A percentile compares a stretch with the other conserved stretches of the same genome.
phyloP scores from a whole-genome alignment of 768 basidiomycete species.

The Tephrocybe sp. region DNA sequence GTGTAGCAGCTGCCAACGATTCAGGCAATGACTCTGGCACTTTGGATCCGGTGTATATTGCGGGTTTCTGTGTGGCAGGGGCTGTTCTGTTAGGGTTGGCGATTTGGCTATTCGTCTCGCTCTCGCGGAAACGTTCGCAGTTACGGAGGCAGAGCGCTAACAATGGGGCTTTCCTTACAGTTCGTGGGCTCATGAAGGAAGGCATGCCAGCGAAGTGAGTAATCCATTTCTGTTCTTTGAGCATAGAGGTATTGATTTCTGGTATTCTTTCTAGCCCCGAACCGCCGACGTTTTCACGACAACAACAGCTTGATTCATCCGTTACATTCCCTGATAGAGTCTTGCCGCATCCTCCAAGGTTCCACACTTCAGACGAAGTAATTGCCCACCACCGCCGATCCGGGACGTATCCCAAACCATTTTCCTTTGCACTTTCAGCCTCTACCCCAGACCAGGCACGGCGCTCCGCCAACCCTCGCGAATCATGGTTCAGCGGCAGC shows the following conservation, averaged over 20 bases:
- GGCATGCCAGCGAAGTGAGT: slow-evolving; percentile 7
- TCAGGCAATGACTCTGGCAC: background rate
- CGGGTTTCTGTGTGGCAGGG: slow-evolving; percentile 47
- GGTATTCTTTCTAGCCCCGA: slow-evolving; percentile 5
- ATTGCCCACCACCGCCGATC: slow-evolving; percentile 41
- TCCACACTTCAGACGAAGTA: slow-evolving; percentile 35
- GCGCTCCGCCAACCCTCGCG: slow-evolving; percentile 14
- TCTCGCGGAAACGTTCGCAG: slow-evolving; percentile 37
- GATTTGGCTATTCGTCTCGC: slow-evolving; percentile 41
- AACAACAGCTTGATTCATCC: slow-evolving; percentile 35
- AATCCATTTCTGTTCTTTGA: background rate
- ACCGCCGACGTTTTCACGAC: slow-evolving; percentile 34
- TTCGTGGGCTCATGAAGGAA: slow-evolving; percentile 45
- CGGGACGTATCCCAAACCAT: slow-evolving; percentile 40
- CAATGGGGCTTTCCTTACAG: slow-evolving; percentile 43
- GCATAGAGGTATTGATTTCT: background rate
- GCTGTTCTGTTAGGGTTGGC: slow-evolving; percentile 34
- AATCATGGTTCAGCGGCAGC: slow-evolving; percentile 27
- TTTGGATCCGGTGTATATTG: slow-evolving; percentile 38
- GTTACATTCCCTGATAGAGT: slow-evolving; percentile 55
- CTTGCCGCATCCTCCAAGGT: slow-evolving; percentile 29
- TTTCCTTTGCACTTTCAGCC: slow-evolving; percentile 36
- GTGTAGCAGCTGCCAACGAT: slow-evolving; percentile 8
- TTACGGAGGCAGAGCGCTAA: slow-evolving; percentile 33
- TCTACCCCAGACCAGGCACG: slow-evolving; percentile 9